These are phyloP conservation scores for Salix udensis DNA, from an alignment of 345 rosid species.

Conservation along the genomic window DNA sequence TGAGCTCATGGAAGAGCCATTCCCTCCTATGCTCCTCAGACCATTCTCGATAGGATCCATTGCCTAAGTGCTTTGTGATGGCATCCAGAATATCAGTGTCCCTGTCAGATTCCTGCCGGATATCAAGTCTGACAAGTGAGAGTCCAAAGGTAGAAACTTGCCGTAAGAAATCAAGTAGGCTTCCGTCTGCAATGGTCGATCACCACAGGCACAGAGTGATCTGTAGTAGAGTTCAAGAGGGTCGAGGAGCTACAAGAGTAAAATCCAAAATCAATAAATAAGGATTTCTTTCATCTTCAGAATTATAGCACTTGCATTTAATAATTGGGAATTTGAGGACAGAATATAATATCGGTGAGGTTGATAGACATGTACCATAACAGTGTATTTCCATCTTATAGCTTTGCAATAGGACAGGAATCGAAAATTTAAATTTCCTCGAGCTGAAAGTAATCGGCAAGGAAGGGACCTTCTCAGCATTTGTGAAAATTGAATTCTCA, in stretches of 20 bases:
- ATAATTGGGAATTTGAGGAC: not conserved
- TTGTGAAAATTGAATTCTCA: conserved; percentile 64
- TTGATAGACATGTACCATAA: not conserved
- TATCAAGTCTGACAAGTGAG: conserved; percentile 87
- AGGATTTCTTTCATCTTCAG: not conserved
- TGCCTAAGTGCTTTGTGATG: conserved; percentile 72
- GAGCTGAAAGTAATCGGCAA: not conserved
- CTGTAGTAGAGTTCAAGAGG: conserved; percentile 96
- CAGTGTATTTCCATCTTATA: too few relatives aligned
- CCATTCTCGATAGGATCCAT: conserved; percentile 90
- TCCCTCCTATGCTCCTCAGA: conserved; percentile 78
- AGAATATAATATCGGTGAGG: not conserved
- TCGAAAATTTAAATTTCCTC: not conserved
- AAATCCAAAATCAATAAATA: conserved; percentile 17
- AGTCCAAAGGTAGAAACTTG: conserved; percentile 97
- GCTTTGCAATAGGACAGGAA: too few relatives aligned
- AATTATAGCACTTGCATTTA: not conserved
- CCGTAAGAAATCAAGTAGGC: conserved; percentile 93
- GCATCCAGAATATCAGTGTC: conserved; percentile 97
- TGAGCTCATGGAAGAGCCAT: conserved; percentile 87
- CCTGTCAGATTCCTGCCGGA: conserved; percentile 93
- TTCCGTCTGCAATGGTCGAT: conserved; percentile 94
- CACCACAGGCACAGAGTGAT: conserved; percentile 89
- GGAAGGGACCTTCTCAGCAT: conserved; percentile 58
- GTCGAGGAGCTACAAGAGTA: conserved; percentile 67